Conservation (phyloP, 2,329 filamentous ascomycete species). For the Aureobasidium lini region DNA sequence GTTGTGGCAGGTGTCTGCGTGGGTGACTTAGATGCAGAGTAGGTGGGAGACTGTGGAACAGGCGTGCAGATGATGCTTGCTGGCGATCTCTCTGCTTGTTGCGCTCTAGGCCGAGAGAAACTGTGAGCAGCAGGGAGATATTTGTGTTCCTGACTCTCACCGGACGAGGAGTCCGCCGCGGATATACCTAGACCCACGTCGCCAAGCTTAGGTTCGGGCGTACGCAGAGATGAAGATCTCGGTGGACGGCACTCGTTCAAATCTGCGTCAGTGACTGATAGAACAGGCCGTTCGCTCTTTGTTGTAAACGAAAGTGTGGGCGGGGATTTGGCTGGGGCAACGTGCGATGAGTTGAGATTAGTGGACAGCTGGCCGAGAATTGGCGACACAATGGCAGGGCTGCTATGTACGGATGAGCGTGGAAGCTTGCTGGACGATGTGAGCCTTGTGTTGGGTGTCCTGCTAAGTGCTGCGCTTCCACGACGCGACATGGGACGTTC, state of each 20-base stretch:
- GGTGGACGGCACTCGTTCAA: neutral
- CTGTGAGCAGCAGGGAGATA: slow-evolving; percentile 13
- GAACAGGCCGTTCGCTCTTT: neutral
- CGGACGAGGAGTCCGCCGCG: neutral
- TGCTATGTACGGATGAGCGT: neutral
- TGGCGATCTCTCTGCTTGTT: neutral
- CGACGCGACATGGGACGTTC: slow-evolving; percentile 14
- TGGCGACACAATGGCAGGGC: neutral
- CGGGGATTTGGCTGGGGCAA: neutral
- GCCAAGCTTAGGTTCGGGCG: neutral
- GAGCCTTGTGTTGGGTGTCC: neutral
- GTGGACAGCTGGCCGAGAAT: neutral
- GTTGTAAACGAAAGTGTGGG: neutral
- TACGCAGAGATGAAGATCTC: neutral
- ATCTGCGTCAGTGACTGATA: neutral
- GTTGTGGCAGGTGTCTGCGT: slow-evolving; percentile 22
- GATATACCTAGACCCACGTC: neutral
- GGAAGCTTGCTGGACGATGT: neutral
- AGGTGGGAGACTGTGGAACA: neutral
- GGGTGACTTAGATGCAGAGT: neutral
- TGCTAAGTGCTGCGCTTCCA: neutral
- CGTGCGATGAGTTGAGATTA: neutral
- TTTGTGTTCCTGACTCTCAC: neutral
- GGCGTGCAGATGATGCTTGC: neutral
- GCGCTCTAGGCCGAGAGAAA: slow-evolving; percentile 20